A percentile compares a stretch with the other conserved stretches of the same genome.
Evolutionary conservation across 192 early-diverging fungal genomes (phyloP).

Genomic region (Backusella liffmaniae): DNA sequence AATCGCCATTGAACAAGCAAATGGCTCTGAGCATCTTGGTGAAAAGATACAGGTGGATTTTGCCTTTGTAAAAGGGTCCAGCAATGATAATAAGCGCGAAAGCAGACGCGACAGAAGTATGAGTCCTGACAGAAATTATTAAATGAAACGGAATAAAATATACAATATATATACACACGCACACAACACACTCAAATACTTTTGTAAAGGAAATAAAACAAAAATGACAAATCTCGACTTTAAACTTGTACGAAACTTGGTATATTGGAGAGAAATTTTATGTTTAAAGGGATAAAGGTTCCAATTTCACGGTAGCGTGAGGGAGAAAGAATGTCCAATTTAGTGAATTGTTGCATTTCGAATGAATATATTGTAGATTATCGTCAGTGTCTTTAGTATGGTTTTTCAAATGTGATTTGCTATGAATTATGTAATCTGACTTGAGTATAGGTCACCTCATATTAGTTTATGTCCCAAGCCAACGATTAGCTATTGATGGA

Average conservation of each 20-base stretch:
- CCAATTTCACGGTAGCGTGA: too few relatives aligned
- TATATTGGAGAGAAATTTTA: neutral
- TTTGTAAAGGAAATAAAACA: neutral
- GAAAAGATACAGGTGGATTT: constrained; percentile 77
- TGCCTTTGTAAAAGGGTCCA: constrained; percentile 73
- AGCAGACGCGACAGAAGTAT: constrained; percentile 15
- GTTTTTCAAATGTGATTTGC: too few relatives aligned
- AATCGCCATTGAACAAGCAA: constrained; percentile 69
- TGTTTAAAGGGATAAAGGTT: neutral
- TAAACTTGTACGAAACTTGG: too few relatives aligned
- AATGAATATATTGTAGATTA: too few relatives aligned
- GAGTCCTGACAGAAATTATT: constrained; percentile 11
- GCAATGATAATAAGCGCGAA: constrained; percentile 31
- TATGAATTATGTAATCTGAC: too few relatives aligned
- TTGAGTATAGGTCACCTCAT: neutral
- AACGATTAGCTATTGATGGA: too few relatives aligned
- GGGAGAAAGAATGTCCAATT: too few relatives aligned
- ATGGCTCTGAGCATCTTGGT: constrained; percentile 74
- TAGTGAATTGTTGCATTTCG: too few relatives aligned
- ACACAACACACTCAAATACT: neutral
- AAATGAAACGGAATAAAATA: neutral
- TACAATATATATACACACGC: neutral
- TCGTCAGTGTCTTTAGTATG: too few relatives aligned
- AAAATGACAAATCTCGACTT: too few relatives aligned
- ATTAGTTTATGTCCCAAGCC: too few relatives aligned